phyloP scores from a whole-genome alignment of 1,139 yeast genomes.

The Blastobotrys ciferrii region DNA sequence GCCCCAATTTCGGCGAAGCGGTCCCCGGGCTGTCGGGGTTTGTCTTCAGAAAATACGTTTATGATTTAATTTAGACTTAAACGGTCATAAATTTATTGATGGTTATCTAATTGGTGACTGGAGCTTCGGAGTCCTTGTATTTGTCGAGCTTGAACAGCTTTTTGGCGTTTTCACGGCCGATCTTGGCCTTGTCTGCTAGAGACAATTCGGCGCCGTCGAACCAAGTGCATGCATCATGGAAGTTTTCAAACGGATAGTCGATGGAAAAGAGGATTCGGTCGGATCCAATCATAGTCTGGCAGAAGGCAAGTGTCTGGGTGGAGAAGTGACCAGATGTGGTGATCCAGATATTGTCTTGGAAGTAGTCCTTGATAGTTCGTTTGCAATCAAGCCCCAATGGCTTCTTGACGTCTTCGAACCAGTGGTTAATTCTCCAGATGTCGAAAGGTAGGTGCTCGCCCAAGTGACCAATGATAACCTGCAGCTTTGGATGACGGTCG shows the following conservation, averaged over 20 bases:
- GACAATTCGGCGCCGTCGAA: conserved; percentile 15
- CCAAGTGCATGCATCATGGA: conserved; percentile 16
- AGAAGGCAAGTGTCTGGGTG: conserved; percentile 11
- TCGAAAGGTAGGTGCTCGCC: conserved; percentile 16
- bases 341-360: conserved; percentile 14
- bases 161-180: conserved; percentile 16
- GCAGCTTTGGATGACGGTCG: conserved; percentile 15
- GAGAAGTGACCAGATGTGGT: conserved; percentile 16
- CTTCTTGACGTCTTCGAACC: conserved; percentile 16
- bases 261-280: conserved; percentile 13
- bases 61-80: no score
- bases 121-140: conserved; percentile 12
- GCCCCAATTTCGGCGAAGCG: no score
- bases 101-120: conserved; percentile 7
- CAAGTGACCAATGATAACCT: conserved; percentile 12
- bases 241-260: conserved; percentile 14
- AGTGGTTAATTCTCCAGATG: conserved; percentile 15
- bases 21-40: no score
- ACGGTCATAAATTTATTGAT: not conserved
- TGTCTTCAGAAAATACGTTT: no score
- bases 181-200: conserved; percentile 14
- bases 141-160: conserved; percentile 12
- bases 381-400: conserved; percentile 14
- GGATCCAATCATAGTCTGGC: conserved; percentile 13
- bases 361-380: conserved; percentile 12